Evolutionary conservation across 768 basidiomycete genomes (phyloP), one percentile per base, ranked within the genome.

Genomic region (Suillus paluster): DNA sequence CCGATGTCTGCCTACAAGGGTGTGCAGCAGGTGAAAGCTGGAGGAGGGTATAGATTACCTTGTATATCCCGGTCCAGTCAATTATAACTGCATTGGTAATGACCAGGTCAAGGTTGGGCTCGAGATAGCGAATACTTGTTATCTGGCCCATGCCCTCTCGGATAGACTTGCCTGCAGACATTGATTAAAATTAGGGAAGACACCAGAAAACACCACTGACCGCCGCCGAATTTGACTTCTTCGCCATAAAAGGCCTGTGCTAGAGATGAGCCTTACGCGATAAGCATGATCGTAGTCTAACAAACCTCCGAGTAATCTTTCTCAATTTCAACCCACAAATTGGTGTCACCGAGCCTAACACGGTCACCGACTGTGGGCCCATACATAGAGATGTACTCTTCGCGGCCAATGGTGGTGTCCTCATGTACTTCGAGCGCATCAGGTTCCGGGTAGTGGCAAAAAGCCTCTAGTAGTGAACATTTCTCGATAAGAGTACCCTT

Each of bases 141-240:
- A 89, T 89, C 73, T 99, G 96, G 9, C 96, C 97, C 92, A 97
- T 97, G 6, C 97, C 97, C 69, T 99, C 97, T 25, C 97, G 89
- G 57, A 99, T 92, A 1, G 90, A 85, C 77, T 99, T 98, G 19
- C 95, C 93, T 94, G 64, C 7, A 15, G 11, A n/a, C 23, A 36
- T 12, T 54, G 52, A 48, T 25, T 57, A 49, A 44, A 50, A 17
- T 21, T 10, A 23, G 27, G 36, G 34, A 34, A 48, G 46, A 15
- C 19, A 1, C 6, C 58, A 44, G 23, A 27, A 23, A 8, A 12
- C 0, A 49, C 15, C 45, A 63, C 77, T 64, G 68, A 88, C 94
- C 97, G 70, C 95, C 97, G 9, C 97, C 97, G 68, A 99, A 99
- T 77, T 98, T 99, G 78, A 93, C 91, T 77, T 99, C 97, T 62